Base-by-base conservation (phyloP, 1,284 basidiomycete species). In the Termitomyces sp. region DNA sequence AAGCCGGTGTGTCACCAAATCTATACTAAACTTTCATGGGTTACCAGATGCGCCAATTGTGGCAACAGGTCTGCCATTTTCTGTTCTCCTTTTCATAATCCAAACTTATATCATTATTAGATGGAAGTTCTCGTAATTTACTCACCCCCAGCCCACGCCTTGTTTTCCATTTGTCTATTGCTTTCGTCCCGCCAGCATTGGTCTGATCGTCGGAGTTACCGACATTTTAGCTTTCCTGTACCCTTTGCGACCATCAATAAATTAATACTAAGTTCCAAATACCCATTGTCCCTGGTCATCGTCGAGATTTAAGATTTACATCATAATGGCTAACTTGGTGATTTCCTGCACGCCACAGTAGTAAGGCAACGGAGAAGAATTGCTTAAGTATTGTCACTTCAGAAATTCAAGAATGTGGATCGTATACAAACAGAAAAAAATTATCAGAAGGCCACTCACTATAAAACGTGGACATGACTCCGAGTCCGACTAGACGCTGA, bases 51-150 rank as follows among this genome's bases (percentile, higher is more conserved):
- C 59, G 69, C 69, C 19, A 66, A 67, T 48, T 70, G 68, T 50
- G 64, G 64, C 39, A 68, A 70, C 53, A 63, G 65, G 62, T 67
- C 55, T 10, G 58, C 43, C 7, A 28, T 15, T 21, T 24, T 21
- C 19, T 48, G 3, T 42, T 19, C 39, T 24, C 17, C 8, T 26
- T 28, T n/a, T 13, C 5, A 31, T 44, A 1, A n/a, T 28, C 38
- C 48, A 30, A 40, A 3, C 52, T 49, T 12, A 45, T 19, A n/a
- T 53, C 44, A 17, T 50, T 10, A 24, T 15, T 49, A 81, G 81
- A 64, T 86, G 83, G 84, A 87, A 87, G 63, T 86, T 87, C 65
- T 87, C 83, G 55, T 86, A 73, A 73, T 50, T 9, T 12, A 19
- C n/a, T 15, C 9, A 13, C n/a, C 5, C 9, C 33, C 9, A 21